Base-by-base conservation (phyloP, 139 green algal genomes). In the Pleodorina starrii region DNA sequence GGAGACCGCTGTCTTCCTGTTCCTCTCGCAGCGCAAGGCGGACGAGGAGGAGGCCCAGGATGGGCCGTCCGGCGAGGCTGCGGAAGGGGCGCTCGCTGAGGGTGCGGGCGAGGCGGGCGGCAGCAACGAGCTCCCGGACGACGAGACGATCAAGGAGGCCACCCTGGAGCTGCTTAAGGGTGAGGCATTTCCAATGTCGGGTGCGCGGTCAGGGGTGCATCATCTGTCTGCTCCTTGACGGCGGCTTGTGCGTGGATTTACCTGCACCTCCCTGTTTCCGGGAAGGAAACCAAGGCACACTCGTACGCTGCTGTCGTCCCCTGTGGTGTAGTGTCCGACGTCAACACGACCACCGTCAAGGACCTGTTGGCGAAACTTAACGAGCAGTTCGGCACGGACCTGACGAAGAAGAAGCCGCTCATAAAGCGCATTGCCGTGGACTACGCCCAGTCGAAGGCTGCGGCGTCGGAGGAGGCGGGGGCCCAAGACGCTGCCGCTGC, bases 21-120 rank as follows among this genome's bases (percentile, higher is more conserved):
- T 12, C 54, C 25, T 12, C 21, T 19, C 48, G 27, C 42, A 46
- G 60, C 38, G 38, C 74, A 43, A 89, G 66, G 42, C 71, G 68
- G 38, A 86, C 16, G 87, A 84, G 75, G 60, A 81, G 57, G 85
- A 90, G n/a, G 80, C 74, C 3, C 77, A 51, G 76, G 89, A 90
- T 32, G 72, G 40, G 36, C 79, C 44, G 21, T 40, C 74, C 48
- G 71, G 46, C n/a, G 79, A 88, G 19, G 57, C 12, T 27, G 23
- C 17, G 48, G 42, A 84, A n/a, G 81, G n/a, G 25, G 44, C 44
- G 0, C n/a, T n/a, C n/a, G 80, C 75, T 23, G 76, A 90, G 68
- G 84, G 25, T 19, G 29, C 73, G 10, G 71, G 50, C 21, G 87
- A 73, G 21, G 76, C 54, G 2, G 27, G 36, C 29, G 29, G 54